Percentiles rank a stretch among this genome's conserved stretches.
Conservation (phyloP, 1,284 basidiomycete species). For the Peniophora sp. region DNA sequence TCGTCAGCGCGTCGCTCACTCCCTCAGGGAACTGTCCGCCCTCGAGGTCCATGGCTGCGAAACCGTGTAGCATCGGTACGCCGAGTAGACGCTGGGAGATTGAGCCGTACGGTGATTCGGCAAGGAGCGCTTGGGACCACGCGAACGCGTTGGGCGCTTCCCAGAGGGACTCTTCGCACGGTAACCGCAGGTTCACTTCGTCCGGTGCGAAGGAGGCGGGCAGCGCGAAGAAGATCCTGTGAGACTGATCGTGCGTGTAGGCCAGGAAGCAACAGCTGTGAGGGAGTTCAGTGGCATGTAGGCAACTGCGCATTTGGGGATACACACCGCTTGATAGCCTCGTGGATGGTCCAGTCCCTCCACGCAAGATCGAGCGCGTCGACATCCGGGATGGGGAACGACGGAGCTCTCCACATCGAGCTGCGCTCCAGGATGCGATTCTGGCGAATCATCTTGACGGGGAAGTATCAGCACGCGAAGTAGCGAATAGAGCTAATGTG, state of each 20-base stretch:
- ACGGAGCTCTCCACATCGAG: slow-evolving; percentile 35
- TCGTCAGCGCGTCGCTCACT: slow-evolving; percentile 27
- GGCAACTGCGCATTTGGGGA: neutral
- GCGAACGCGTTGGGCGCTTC: slow-evolving; percentile 34
- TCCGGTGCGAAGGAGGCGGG: slow-evolving; percentile 36
- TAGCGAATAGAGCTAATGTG: too few species aligned
- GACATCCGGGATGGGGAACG: slow-evolving; percentile 21
- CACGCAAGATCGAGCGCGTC: slow-evolving; percentile 33
- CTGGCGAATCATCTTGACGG: slow-evolving; percentile 46
- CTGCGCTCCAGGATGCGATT: slow-evolving; percentile 36
- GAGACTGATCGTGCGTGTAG: slow-evolving; percentile 49
- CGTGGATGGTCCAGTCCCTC: slow-evolving; percentile 47
- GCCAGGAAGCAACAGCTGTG: slow-evolving; percentile 39
- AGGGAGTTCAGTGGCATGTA: slow-evolving; percentile 6
- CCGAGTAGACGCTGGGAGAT: slow-evolving; percentile 27
- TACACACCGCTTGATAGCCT: slow-evolving; percentile 47
- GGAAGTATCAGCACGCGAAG: slow-evolving; percentile 5
- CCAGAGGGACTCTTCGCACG: slow-evolving; percentile 51
- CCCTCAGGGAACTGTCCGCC: slow-evolving; percentile 18
- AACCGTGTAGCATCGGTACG: slow-evolving; percentile 27
- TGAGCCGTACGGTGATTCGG: slow-evolving; percentile 36
- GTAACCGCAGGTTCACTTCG: slow-evolving; percentile 44
- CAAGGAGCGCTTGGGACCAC: slow-evolving; percentile 36
- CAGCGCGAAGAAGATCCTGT: slow-evolving; percentile 49
- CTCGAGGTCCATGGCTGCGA: slow-evolving; percentile 10